A percentile compares a stretch with the other conserved stretches of the same genome.
Evolutionary conservation across 768 basidiomycete species (phyloP).

Genomic region (Artomyces pyxidatus): DNA sequence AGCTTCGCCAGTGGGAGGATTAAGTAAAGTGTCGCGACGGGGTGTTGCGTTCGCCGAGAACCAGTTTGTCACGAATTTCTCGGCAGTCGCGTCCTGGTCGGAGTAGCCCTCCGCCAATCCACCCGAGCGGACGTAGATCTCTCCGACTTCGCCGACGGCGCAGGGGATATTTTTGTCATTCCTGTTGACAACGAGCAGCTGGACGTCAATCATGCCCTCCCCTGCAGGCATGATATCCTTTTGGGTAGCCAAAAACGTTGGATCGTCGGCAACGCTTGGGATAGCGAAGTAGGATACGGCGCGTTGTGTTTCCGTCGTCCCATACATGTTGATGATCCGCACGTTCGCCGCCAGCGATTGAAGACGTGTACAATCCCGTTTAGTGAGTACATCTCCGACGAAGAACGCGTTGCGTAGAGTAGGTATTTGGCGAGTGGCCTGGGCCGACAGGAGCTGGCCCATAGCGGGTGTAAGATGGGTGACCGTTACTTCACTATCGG

Average conservation of each 20-base stretch:
- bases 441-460: slow-evolving; percentile 95
- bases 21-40: slow-evolving; percentile 65
- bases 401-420: slow-evolving; percentile 90
- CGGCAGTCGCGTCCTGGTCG: slow-evolving; percentile 69
- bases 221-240: slow-evolving; percentile 99
- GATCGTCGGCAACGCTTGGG: slow-evolving; percentile 73
- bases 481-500: slow-evolving; percentile 80
- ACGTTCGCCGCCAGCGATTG: slow-evolving; percentile 91
- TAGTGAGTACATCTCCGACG: slow-evolving; percentile 98
- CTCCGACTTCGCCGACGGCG: slow-evolving; percentile 93
- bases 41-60: slow-evolving; percentile 45
- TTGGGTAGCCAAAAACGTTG: slow-evolving; percentile 85
- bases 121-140: slow-evolving; percentile 96
- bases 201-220: slow-evolving; percentile 95
- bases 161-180: slow-evolving; percentile 78
- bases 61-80: slow-evolving; percentile 96
- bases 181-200: slow-evolving; percentile 92
- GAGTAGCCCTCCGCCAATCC: slow-evolving; percentile 94
- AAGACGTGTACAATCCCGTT: slow-evolving; percentile 91
- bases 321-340: slow-evolving; percentile 98
- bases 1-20: slow-evolving; percentile 44
- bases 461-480: slow-evolving; percentile 98
- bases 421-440: slow-evolving; percentile 75
- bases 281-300: slow-evolving; percentile 97
- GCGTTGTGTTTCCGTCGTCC: slow-evolving; percentile 97